Base-by-base conservation (phyloP, 345 rosid species). In the Mangifera indica region DNA sequence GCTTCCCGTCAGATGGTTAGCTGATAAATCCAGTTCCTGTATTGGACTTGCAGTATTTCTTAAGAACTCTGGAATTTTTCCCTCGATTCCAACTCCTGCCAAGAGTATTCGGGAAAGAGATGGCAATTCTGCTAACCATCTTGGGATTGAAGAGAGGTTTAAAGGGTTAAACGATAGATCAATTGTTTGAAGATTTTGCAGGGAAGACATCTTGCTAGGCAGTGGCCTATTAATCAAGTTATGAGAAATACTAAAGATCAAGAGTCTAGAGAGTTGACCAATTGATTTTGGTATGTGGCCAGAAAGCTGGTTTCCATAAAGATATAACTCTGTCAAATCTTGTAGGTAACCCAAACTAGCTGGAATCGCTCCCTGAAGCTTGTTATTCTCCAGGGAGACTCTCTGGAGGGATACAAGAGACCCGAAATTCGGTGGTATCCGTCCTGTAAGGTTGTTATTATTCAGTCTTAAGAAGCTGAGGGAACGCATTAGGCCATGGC, bases 11-110 rank as follows among this genome's bases (percentile, higher is more conserved):
- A 87, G 80, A 48, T 72, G 22, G 56, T 80, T 87, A 21, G 13
- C 75, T 12, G 91, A 85, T 3, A 87, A 73, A 75, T 87, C 89
- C 63, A 85, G 81, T 68, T 85, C 87, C 73, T 79, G 89, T 45
- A 81, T 29, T 1, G 85, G 79, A 77, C 89, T 85, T 15, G 87
- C 80, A 60, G 80, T 80, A 37, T 69, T 70, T 26, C 56, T 67
- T 74, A 85, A 61, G 67, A 76, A 70, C 14, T 78, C 82, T 25
- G 89, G 89, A 72, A 82, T 60, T 72, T 70, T 62, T 2, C 91
- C 89, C 46, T 22, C 67, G 51, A 85, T 80, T 65, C 89, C 87
- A 66, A 87, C 77, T 56, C 83, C 84, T 55, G 89, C 84, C 55
- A 82, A 66, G 63, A 76, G 68, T 34, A 87, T 65, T 42, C 44